Percentiles rank a stretch among this genome's conserved stretches.
These are phyloP conservation scores for Dictyostelium firmibasis DNA, from an alignment of 78 protist species.

Conservation along the genomic window DNA sequence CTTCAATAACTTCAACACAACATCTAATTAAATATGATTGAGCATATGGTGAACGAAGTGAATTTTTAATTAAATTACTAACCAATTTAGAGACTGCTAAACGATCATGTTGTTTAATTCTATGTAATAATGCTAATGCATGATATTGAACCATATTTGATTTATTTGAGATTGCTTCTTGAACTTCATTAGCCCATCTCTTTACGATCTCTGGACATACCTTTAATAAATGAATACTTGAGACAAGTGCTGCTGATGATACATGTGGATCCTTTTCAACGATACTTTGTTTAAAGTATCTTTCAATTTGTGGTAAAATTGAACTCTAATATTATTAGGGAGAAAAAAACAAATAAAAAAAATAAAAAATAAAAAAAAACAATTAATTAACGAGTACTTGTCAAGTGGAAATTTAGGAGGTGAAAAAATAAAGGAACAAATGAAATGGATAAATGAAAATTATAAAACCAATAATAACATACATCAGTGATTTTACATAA, in stretches of 20 bases:
- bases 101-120: conserved; percentile 92
- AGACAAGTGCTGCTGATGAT: conserved; percentile 96
- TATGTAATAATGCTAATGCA: conserved; percentile 93
- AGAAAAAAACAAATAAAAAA: neutral
- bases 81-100: conserved; percentile 94
- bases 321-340: conserved; percentile 39
- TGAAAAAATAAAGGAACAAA: neutral
- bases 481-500: conserved; percentile 94
- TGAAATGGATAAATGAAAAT: neutral
- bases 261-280: conserved; percentile 96
- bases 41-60: conserved; percentile 92
- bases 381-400: too few relatives aligned
- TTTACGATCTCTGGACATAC: conserved; percentile 89
- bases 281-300: conserved; percentile 96
- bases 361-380: neutral
- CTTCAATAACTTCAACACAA: conserved; percentile 81
- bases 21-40: conserved; percentile 92
- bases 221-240: conserved; percentile 90
- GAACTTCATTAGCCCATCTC: conserved; percentile 80
- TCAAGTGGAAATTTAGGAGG: neutral
- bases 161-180: conserved; percentile 84
- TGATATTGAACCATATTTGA: conserved; percentile 96
- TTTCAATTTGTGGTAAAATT: conserved; percentile 92
- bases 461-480: neutral
- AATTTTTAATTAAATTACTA: conserved; percentile 65